These are phyloP conservation scores for Paracoccidioides lutzii DNA, from an alignment of 2,329 filamentous ascomycete species.

Conservation along the genomic window DNA sequence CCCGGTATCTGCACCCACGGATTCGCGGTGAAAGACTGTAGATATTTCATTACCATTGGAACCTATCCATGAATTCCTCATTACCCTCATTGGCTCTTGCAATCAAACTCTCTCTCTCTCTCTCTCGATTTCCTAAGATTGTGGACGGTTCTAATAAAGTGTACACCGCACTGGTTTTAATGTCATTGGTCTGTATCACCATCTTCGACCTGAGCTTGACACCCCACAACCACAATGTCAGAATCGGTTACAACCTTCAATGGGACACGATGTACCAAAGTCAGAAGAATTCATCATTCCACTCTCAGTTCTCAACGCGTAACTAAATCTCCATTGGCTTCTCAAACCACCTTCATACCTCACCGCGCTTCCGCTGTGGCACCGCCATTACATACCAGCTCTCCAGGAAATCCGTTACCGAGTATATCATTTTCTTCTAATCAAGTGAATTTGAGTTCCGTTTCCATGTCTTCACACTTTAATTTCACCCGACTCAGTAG, in stretches of 20 bases:
- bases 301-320: neutral
- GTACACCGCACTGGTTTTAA: neutral
- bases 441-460: neutral
- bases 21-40: neutral
- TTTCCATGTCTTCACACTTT: neutral
- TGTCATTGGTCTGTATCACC: too few relatives aligned
- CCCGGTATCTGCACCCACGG: neutral
- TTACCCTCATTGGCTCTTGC: neutral
- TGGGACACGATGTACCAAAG: conserved; percentile 17
- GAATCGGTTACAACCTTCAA: conserved; percentile 15
- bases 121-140: neutral
- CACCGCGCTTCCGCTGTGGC: neutral
- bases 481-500: neutral
- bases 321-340: neutral
- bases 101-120: neutral
- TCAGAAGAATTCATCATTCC: conserved; percentile 11
- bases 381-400: neutral
- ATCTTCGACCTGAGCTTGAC: neutral
- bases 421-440: neutral
- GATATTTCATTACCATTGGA: neutral
- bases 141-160: neutral
- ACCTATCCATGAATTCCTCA: conserved; percentile 1
- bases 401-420: neutral
- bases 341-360: neutral
- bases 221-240: conserved; percentile 16